Conservation (phyloP, 2,329 filamentous ascomycete genomes). For the Beauveria scarabaeidicola region DNA sequence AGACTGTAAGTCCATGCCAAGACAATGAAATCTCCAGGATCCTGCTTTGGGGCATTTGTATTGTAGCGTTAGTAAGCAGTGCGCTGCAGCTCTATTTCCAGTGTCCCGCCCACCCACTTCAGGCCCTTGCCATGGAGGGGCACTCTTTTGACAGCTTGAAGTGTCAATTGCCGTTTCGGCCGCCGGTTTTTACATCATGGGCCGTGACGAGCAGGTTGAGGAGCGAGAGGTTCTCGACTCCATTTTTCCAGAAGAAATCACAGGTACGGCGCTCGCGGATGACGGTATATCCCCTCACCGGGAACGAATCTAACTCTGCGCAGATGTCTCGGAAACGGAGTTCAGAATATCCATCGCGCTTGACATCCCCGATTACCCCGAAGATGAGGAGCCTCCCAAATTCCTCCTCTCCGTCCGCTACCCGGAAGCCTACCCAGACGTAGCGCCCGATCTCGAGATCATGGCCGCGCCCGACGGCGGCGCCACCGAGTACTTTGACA, state of each 20-base stretch:
- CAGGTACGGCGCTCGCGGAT: constrained; percentile 44
- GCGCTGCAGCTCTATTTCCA: background rate
- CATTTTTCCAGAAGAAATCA: constrained; percentile 97
- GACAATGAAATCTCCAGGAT: background rate
- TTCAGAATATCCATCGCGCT: constrained; percentile 81
- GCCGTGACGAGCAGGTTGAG: constrained; percentile 82
- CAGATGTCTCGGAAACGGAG: constrained; percentile 84
- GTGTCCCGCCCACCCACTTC: background rate
- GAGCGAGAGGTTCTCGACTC: constrained; percentile 97
- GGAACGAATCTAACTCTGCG: background rate
- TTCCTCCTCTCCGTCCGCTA: constrained; percentile 82
- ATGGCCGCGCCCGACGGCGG: constrained; percentile 61
- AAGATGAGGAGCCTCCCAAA: constrained; percentile 55
- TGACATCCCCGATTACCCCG: constrained; percentile 62
- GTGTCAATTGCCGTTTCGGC: background rate
- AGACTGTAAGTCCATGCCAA: background rate
- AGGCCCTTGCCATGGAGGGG: background rate
- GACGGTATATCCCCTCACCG: background rate
- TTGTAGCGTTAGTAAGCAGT: background rate
- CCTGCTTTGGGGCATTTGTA: background rate
- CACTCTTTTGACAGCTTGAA: background rate
- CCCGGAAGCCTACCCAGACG: constrained; percentile 84
- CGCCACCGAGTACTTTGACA: constrained; percentile 64
- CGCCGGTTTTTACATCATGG: constrained; percentile 36
- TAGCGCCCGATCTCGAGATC: constrained; percentile 74